These are phyloP conservation scores for Aphanocladium album DNA, from an alignment of 2,329 filamentous ascomycete genomes.

Conservation along the genomic window DNA sequence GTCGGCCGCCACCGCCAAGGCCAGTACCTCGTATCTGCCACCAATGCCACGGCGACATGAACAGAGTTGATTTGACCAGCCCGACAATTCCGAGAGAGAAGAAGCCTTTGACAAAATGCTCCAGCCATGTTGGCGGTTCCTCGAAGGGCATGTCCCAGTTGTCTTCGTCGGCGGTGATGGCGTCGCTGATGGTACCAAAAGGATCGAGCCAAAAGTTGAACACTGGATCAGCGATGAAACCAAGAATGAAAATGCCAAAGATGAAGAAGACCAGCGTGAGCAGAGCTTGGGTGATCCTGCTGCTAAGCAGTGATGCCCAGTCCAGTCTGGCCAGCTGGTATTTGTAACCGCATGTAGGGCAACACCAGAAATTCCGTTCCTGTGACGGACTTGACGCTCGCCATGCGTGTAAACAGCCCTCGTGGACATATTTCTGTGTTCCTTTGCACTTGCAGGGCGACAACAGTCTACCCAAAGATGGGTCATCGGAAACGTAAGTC, in stretches of 20 bases:
- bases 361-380: constrained; percentile 75
- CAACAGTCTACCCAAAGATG: constrained; percentile 70
- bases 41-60: constrained; percentile 71
- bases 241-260: constrained; percentile 70
- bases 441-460: constrained; percentile 93
- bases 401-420: constrained; percentile 82
- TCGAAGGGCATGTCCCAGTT: constrained; percentile 36
- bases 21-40: constrained; percentile 56
- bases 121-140: constrained; percentile 60
- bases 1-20: constrained; percentile 46
- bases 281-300: constrained; percentile 58
- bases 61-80: constrained; percentile 73
- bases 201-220: constrained; percentile 86
- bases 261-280: constrained; percentile 71
- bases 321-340: constrained; percentile 75
- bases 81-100: constrained; percentile 85
- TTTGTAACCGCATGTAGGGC: constrained; percentile 79
- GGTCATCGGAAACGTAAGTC: constrained; percentile 68
- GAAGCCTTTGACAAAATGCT: constrained; percentile 85
- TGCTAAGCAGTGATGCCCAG: constrained; percentile 67
- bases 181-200: constrained; percentile 52
- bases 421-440: constrained; percentile 88
- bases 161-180: constrained; percentile 39
- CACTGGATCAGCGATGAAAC: constrained; percentile 89
- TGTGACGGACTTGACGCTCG: constrained; percentile 63